phyloP scores from a whole-genome alignment of 495 filamentous ascomycete species.

The Tetracladium marchalianum region DNA sequence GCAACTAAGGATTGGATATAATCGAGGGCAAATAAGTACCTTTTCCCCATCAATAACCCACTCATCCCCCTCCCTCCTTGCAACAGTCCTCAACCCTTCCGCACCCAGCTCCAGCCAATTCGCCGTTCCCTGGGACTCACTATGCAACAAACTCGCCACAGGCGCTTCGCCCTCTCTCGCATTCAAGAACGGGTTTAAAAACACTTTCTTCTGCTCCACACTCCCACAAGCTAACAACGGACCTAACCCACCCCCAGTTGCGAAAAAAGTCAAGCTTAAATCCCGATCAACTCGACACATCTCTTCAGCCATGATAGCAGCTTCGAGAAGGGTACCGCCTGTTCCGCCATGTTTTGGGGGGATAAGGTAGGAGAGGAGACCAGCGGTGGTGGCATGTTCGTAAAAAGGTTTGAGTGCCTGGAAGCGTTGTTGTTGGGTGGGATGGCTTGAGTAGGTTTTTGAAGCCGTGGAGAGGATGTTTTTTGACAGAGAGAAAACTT shows the following conservation, averaged over 20 bases:
- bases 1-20: neutral
- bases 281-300: conserved; percentile 39
- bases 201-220: conserved; percentile 28
- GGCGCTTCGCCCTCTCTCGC: conserved; percentile 29
- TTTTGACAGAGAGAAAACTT: conserved; percentile 25
- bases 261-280: conserved; percentile 39
- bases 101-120: conserved; percentile 42
- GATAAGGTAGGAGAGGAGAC: conserved; percentile 40
- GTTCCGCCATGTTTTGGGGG: conserved; percentile 32
- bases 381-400: conserved; percentile 27
- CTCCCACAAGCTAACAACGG: conserved; percentile 35
- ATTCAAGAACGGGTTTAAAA: conserved; percentile 37
- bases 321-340: conserved; percentile 32
- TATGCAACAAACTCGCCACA: conserved; percentile 39
- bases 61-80: conserved; percentile 37
- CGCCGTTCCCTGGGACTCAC: conserved; percentile 39
- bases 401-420: conserved; percentile 36
- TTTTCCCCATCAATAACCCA: conserved; percentile 49
- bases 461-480: conserved; percentile 27
- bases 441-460: conserved; percentile 23
- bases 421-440: conserved; percentile 29
- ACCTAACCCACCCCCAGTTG: conserved; percentile 38
- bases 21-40: conserved; percentile 14
- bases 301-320: conserved; percentile 42
- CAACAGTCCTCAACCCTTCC: conserved; percentile 36